Evolutionary conservation across 805 yeast species (phyloP), one percentile per base, ranked within the genome.

Genomic region (Lachancea meyersii): DNA sequence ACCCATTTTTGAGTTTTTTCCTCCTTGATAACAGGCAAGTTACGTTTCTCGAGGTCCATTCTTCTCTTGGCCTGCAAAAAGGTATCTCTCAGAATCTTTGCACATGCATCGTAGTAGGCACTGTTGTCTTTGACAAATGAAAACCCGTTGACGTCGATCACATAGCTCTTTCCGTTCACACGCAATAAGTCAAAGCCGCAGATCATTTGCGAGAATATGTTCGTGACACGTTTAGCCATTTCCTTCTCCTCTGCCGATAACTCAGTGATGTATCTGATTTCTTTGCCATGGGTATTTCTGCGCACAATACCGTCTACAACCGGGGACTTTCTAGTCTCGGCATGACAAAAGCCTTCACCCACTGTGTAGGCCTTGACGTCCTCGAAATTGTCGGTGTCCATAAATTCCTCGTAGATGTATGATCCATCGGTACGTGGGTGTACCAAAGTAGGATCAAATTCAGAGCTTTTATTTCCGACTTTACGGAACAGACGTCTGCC

Each of bases 301-400:
- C 97, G 76, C 20, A 93, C 99, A 45, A 93, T 86, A 36, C 99
- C 99, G 67, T 93, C 99, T n/a, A 93, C 98, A 3, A 93, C 98
- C 1, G 99, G 99, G 0, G 96, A 87, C 63, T 93, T 93, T 57
- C 99, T 76, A 1, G 99, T 93, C 60, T 93, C 99, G 0, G 98
- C 99, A 63, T 93, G 99, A 61, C 98, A 93, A 58, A 76, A 93
- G 16, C 69, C 69, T 2, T 82, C 79, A 1, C 98, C 97, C 3
- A 93, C 97, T 1, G 99, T 93, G 63, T 93, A 93, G 0, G 97
- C 97, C 66, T 93, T 93, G 48, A 93, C 99, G 64, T 93, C 99
- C 67, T 93, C 98, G 57, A 88, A 89, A 60, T 93, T 93, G 63
- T 93, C 97, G 2, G 98, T 91, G 60, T 93, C 97, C 91, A 93